Evolutionary conservation across 208 protist genomes (phyloP), one percentile per base, ranked within the genome.

Genomic region (Leishmania lainsoni): DNA sequence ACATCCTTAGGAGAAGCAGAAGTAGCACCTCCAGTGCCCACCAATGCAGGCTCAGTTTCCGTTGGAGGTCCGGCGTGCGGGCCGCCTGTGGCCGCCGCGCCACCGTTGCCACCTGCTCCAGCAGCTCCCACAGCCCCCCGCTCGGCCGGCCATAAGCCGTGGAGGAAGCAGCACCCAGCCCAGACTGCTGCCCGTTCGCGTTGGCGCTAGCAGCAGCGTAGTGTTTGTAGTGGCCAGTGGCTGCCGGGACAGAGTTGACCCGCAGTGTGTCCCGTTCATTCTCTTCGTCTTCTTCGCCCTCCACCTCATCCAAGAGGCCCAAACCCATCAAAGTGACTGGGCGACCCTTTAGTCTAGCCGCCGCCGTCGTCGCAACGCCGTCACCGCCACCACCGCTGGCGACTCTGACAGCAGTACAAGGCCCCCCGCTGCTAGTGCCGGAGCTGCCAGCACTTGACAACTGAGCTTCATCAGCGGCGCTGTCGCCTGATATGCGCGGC

Each of bases 301-400:
- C 81, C 45, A 80, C 82, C 73, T 86, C 83, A 54, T 87, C 83
- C 22, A 82, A 77, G 3, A 85, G 69, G 59, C 80, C 75, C 22
- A 87, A 69, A 8, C 82, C 82, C 12, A 81, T 85, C 51, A 81
- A 61, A 42, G 81, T 73, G 0, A 78, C 52, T 20, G 79, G 65
- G 29, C 29, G 35, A 0, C 63, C 75, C n/a, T 51, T 76, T 35
- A 54, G 35, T 26, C 76, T 35, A 8, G 79, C 42, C 58, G 26
- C 17, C 48, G 79, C 35, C 42, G 61, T 35, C 32, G 42, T 35
- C 32, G 42, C 35, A 49, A 20, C 70, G n/a, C 29, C 58, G 26
- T 10, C 58, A 29, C 58, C 56, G 56, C 56, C 58, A 63, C 48
- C 22, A 22, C 42, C 48, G 45, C 26, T 16, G 14, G 81, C 73